phyloP scores from a whole-genome alignment of 306 rosid genomes.

The Oemleria cerasiformis region DNA sequence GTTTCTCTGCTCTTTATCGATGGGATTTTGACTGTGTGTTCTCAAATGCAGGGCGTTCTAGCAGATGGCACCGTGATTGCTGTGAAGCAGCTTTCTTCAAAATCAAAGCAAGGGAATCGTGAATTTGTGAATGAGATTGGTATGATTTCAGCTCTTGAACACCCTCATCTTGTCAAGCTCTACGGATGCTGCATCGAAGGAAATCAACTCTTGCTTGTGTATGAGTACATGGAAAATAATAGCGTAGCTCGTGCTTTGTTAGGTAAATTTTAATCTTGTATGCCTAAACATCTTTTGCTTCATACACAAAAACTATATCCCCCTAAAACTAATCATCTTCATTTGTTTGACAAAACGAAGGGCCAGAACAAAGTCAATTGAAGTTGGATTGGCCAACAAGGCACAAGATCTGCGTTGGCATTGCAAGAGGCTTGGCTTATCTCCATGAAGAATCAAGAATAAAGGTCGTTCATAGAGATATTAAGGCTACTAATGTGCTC shows the following conservation, averaged over 20 bases:
- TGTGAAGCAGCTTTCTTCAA: conserved; percentile 37
- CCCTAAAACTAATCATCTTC: too few species aligned
- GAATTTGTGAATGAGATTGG: conserved; percentile 43
- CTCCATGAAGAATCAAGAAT: conserved; percentile 41
- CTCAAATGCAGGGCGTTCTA: conserved; percentile 31
- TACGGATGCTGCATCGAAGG: conserved; percentile 42
- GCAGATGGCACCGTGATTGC: conserved; percentile 29
- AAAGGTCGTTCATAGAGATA: conserved; percentile 46
- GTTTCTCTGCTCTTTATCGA: neutral
- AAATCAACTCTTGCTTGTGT: conserved; percentile 36
- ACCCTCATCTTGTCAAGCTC: conserved; percentile 42
- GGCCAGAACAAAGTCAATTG: conserved; percentile 5
- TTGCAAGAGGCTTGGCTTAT: conserved; percentile 35
- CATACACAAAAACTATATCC: neutral
- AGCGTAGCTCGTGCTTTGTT: conserved; percentile 34
- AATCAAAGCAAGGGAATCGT: conserved; percentile 43
- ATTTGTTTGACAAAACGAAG: conserved; percentile 12
- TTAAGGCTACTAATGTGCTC: conserved; percentile 43
- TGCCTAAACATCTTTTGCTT: neutral
- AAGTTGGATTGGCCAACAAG: conserved; percentile 36
- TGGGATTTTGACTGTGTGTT: neutral
- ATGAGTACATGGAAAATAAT: conserved; percentile 38
- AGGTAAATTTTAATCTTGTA: conserved; percentile 19
- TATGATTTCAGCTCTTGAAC: conserved; percentile 43
- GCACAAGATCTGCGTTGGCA: conserved; percentile 29